Base-by-base conservation (phyloP, 164 flowering plant species). In the grape (Vitis vinifera) region DNA sequence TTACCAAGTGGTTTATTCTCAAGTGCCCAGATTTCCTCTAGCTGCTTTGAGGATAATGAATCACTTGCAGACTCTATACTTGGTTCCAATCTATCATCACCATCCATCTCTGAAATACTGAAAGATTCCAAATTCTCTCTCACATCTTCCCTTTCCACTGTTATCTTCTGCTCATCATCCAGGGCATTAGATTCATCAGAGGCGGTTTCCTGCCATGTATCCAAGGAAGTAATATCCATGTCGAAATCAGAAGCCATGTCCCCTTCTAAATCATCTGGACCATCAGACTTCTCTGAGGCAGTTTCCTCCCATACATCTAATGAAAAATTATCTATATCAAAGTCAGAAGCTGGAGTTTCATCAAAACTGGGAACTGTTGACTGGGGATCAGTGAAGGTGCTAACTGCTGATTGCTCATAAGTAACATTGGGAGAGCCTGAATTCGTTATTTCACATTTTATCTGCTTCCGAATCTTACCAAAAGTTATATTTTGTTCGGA, bases 401-500 rank as follows among this genome's bases (percentile, higher is more conserved):
- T 52, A 9, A 30, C 65, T 7, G 65, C 62, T 47, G 79, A 72
- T 44, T 61, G 59, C 55, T 75, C 69, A 57, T 47, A 1, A 66
- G 37, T 51, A 59, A 82, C 56, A 3, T 63, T 62, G 2, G 73
- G 55, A 5, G 78, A 62, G 10, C 11, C 37, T 59, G 86, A 70
- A 73, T 74, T 68, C 64, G 75, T 52, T 31, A 86, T 69, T 74
- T 86, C 89, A 77, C 87, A 90, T 67, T 73, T 91, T 71, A 90
- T 82, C 71, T 77, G 86, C 81, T 91, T 94, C 78, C 88, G 83
- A 74, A 87, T 63, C 74, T 82, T 92, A 29, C 94, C 97, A 68
- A 92, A 92, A 44, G 78, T 48, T 53, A 94, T 74, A 62, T 67
- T 81, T 71, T 77, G 79, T 51, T 65, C 60, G 44, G 89, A 79